Evolutionary conservation across 1,139 yeast species (phyloP).

Genomic region (Debaryomyces subglobosus): DNA sequence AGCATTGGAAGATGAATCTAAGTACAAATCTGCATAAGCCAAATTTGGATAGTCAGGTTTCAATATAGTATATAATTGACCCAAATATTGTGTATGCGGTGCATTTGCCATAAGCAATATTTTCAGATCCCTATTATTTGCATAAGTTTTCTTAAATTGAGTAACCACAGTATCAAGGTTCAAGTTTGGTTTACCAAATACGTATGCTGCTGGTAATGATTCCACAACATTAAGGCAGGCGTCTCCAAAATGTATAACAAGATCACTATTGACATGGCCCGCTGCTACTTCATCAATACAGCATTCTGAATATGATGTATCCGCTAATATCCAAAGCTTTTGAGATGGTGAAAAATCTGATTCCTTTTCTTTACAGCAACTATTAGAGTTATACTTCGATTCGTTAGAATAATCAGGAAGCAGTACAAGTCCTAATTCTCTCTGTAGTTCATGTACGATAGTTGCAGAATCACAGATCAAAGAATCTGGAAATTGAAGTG

Average conservation of each 20-base stretch:
- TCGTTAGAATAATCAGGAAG: neutral
- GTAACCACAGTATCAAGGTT: constrained; percentile 35
- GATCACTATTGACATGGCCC: constrained; percentile 83
- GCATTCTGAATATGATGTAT: constrained; percentile 92
- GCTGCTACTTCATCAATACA: constrained; percentile 98
- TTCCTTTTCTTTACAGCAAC: neutral
- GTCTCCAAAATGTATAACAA: constrained; percentile 92
- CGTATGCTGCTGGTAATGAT: constrained; percentile 72
- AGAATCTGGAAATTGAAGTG: constrained; percentile 89
- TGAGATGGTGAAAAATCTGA: constrained; percentile 15
- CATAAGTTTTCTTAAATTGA: constrained; percentile 42
- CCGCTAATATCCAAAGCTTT: constrained; percentile 79
- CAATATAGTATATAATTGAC: constrained; percentile 35
- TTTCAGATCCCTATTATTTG: constrained; percentile 29
- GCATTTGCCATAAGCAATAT: constrained; percentile 72
- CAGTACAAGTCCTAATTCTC: constrained; percentile 19
- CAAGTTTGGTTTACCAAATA: constrained; percentile 68
- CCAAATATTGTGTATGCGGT: constrained; percentile 52
- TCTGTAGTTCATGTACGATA: constrained; percentile 56
- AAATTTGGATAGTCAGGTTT: constrained; percentile 43
- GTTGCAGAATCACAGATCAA: constrained; percentile 78
- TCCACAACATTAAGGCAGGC: constrained; percentile 85
- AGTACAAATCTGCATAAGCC: constrained; percentile 53
- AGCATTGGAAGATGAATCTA: constrained; percentile 29
- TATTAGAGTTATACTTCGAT: neutral